Evolutionary conservation across 2,329 filamentous ascomycete genomes (phyloP).

Genomic region (Alternaria sp.): DNA sequence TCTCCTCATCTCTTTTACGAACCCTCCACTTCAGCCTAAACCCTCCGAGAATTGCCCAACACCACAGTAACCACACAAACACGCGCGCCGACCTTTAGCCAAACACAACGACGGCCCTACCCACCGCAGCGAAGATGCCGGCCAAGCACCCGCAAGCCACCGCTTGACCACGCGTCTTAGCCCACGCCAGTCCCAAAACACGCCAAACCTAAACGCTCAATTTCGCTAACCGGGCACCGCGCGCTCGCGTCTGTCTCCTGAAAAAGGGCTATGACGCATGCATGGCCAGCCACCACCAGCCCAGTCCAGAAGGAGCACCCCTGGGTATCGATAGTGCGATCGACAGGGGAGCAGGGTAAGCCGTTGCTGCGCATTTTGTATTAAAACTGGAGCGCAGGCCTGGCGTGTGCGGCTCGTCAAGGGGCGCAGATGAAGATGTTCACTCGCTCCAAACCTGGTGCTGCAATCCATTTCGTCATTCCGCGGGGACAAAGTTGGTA

Average conservation of each 20-base stretch:
- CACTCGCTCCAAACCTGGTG: background rate
- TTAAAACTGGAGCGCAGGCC: background rate
- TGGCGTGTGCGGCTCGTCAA: conserved; percentile 1
- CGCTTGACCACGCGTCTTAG: conserved; percentile 2
- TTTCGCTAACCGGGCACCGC: background rate
- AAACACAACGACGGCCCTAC: background rate
- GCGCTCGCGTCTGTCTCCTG: background rate
- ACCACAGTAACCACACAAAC: background rate
- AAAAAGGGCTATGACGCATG: conserved; percentile 8
- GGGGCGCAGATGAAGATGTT: conserved; percentile 17
- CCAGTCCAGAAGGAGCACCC: background rate
- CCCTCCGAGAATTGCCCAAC: background rate
- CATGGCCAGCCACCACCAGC: background rate
- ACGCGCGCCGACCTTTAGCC: background rate
- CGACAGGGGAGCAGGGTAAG: conserved; percentile 25
- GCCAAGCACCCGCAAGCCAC: conserved; percentile 13
- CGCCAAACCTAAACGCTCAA: background rate
- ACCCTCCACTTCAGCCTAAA: background rate
- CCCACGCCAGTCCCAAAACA: background rate
- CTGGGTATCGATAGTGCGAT: conserved; percentile 25
- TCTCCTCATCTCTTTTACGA: background rate
- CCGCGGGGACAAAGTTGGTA: background rate
- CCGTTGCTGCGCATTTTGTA: background rate
- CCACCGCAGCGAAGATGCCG: background rate
- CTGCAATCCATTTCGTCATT: background rate